A percentile compares a stretch with the other conserved stretches of the same genome.
Conservation (phyloP, 2,329 filamentous ascomycete species). For the Fusarium pseudocircinatum region DNA sequence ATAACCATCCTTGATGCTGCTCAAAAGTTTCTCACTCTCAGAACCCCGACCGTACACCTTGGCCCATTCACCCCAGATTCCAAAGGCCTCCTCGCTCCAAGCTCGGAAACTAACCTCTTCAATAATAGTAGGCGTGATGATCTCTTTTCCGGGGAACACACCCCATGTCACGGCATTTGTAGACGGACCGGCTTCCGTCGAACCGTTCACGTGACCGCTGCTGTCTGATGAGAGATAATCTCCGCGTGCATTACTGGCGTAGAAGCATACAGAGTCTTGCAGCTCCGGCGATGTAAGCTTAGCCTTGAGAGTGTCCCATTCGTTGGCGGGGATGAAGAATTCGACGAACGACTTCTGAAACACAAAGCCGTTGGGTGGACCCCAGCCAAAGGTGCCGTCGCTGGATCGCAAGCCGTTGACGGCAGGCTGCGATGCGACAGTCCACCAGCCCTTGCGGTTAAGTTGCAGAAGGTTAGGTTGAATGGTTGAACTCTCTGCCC, state of each 20-base stretch:
- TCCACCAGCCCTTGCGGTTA: slow-evolving; percentile 92
- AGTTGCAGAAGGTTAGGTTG: slow-evolving; percentile 77
- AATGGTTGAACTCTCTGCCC: slow-evolving; percentile 85
- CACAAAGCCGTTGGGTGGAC: slow-evolving; percentile 89
- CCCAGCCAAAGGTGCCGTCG: slow-evolving; percentile 90
- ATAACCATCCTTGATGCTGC: slow-evolving; percentile 71
- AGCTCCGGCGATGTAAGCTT: slow-evolving; percentile 68
- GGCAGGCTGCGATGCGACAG: slow-evolving; percentile 92
- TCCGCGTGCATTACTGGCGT: slow-evolving; percentile 81
- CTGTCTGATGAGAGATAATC: slow-evolving; percentile 79
- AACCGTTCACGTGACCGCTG: slow-evolving; percentile 46
- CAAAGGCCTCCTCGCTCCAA: slow-evolving; percentile 96
- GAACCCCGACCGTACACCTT: slow-evolving; percentile 83
- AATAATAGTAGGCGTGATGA: slow-evolving; percentile 95
- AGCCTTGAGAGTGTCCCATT: slow-evolving; percentile 75
- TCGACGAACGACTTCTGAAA: slow-evolving; percentile 99
- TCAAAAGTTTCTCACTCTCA: slow-evolving; percentile 76
- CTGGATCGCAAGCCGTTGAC: slow-evolving; percentile 85
- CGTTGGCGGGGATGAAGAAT: slow-evolving; percentile 82
- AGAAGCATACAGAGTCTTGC: slow-evolving; percentile 81
- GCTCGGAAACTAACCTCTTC: slow-evolving; percentile 93
- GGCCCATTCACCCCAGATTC: slow-evolving; percentile 94
- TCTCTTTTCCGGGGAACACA: slow-evolving; percentile 94
- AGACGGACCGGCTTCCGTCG: slow-evolving; percentile 53
- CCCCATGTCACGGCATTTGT: slow-evolving; percentile 98